Evolutionary conservation across 345 rosid species (phyloP).

Genomic region (Camelina laxa): DNA sequence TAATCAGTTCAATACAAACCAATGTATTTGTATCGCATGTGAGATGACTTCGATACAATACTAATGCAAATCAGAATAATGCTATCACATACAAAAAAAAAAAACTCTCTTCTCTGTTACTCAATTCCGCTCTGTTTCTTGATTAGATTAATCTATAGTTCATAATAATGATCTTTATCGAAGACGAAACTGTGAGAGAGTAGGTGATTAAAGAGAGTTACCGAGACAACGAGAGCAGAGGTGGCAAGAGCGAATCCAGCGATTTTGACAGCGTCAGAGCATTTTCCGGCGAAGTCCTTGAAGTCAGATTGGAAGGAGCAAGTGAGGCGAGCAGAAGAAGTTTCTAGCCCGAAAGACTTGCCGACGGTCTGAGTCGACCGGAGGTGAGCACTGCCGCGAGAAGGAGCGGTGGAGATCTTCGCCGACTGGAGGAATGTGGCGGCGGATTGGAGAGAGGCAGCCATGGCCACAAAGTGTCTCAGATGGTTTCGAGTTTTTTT

Average conservation of each 20-base stretch:
- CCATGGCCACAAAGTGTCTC: slow-evolving; percentile 51
- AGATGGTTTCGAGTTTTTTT: not conserved
- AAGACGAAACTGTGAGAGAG: not conserved
- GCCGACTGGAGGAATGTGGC: slow-evolving; percentile 85
- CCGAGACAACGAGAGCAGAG: slow-evolving; percentile 95
- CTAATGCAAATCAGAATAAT: not conserved
- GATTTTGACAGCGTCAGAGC: slow-evolving; percentile 70
- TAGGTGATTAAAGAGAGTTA: slow-evolving; percentile 29
- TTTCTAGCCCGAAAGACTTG: slow-evolving; percentile 67
- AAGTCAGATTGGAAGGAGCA: slow-evolving; percentile 76
- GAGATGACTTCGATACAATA: not conserved
- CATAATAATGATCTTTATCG: not conserved
- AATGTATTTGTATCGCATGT: not conserved
- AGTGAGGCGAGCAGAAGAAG: slow-evolving; percentile 59
- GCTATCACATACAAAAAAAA: not conserved
- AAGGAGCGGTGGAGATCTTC: slow-evolving; percentile 53
- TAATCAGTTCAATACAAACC: not conserved
- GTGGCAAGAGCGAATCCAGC: slow-evolving; percentile 94
- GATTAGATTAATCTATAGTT: not conserved
- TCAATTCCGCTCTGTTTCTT: not conserved
- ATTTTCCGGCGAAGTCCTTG: slow-evolving; percentile 76
- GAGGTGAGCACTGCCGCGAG: slow-evolving; percentile 51
- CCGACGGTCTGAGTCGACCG: slow-evolving; percentile 57
- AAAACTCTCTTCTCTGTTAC: not conserved
- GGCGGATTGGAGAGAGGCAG: slow-evolving; percentile 89